Evolutionary conservation across 352 stramenopile genomes (phyloP).

Genomic region (Pythium insidiosum): DNA sequence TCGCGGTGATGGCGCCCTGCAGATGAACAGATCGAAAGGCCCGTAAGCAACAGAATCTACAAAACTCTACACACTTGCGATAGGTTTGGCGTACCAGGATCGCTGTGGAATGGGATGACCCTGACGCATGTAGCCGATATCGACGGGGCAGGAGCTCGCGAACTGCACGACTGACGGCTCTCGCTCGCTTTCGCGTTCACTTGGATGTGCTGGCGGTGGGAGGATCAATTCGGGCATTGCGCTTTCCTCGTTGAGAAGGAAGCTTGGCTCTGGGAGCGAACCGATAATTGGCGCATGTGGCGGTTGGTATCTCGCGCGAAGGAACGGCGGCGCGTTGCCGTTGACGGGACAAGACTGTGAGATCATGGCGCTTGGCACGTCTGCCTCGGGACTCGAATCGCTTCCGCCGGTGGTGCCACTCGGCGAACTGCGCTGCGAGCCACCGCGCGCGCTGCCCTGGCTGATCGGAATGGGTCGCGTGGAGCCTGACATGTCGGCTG

Average conservation of each 20-base stretch:
- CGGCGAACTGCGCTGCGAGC: constrained; percentile 35
- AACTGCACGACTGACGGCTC: constrained; percentile 50
- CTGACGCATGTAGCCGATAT: constrained; percentile 51
- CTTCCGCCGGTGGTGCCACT: constrained; percentile 2
- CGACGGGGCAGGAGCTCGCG: constrained; percentile 55
- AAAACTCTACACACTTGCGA: too few relatives aligned
- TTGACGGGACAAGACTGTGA: constrained; percentile 58
- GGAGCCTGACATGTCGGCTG: constrained; percentile 24
- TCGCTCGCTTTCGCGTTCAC: constrained; percentile 16
- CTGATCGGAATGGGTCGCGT: constrained; percentile 50
- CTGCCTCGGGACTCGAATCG: not conserved
- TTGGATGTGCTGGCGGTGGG: constrained; percentile 27
- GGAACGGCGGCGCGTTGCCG: constrained; percentile 16
- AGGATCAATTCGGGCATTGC: constrained; percentile 55
- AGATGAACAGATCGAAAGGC: not conserved
- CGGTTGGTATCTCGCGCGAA: constrained; percentile 23
- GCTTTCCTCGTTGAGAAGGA: constrained; percentile 28
- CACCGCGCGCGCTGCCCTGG: constrained; percentile 19
- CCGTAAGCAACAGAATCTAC: not conserved
- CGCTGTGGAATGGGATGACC: constrained; percentile 20
- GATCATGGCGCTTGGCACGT: constrained; percentile 22
- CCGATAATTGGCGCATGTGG: constrained; percentile 46
- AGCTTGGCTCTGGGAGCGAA: constrained; percentile 55
- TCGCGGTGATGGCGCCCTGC: constrained; percentile 17
- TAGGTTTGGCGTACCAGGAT: constrained; percentile 25